Evolutionary conservation across 73 alveolate genomes (phyloP).

Genomic region (Loxodes magnus): DNA sequence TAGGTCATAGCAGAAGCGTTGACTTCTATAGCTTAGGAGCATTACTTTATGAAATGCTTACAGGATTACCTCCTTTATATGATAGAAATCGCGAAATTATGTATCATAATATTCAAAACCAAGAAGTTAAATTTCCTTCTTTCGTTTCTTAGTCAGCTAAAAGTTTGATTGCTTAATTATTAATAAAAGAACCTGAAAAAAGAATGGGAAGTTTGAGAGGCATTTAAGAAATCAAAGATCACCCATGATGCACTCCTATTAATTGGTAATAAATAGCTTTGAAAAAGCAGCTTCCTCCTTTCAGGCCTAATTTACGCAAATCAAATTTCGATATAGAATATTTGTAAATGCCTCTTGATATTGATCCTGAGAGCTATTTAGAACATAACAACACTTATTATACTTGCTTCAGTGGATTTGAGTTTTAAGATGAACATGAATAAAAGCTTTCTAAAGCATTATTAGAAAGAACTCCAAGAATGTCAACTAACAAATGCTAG

Average conservation of each 20-base stretch:
- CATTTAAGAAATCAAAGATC: conserved; percentile 40
- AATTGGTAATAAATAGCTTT: conserved; percentile 44
- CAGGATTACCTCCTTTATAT: conserved; percentile 46
- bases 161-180: conserved; percentile 44
- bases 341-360: not conserved
- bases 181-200: conserved; percentile 60
- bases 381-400: no score
- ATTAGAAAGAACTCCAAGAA: no score
- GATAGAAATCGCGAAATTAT: conserved; percentile 21
- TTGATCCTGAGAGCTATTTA: no score
- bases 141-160: conserved; percentile 27
- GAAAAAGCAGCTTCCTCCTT: conserved; percentile 50
- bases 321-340: conserved; percentile 64
- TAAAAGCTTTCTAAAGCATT: no score
- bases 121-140: conserved; percentile 15
- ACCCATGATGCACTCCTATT: conserved; percentile 51
- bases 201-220: conserved; percentile 65
- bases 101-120: conserved; percentile 22
- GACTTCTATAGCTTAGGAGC: conserved; percentile 35
- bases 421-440: no score
- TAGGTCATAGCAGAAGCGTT: conserved; percentile 29
- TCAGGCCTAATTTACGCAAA: conserved; percentile 36
- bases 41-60: conserved; percentile 34
- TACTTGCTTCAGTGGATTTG: no score
- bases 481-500: no score